phyloP scores from a whole-genome alignment of 257 asterid genomes.

The Rehmannia glutinosa region DNA sequence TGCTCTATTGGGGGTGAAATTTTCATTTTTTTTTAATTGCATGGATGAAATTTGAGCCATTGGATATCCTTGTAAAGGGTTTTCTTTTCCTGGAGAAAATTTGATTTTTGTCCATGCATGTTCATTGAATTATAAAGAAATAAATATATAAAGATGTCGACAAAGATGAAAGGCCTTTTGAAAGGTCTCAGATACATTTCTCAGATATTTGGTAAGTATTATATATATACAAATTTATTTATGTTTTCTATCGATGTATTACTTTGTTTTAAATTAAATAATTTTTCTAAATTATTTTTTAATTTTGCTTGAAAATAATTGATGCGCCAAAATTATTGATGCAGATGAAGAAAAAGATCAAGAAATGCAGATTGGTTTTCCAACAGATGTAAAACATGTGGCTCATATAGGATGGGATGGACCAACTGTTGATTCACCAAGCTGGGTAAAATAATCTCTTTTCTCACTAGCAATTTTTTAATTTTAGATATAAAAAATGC shows the following conservation, averaged over 20 bases:
- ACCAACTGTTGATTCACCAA: slow-evolving; percentile 61
- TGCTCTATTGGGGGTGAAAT: too few relatives aligned
- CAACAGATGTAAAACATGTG: slow-evolving; percentile 95
- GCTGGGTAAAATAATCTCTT: slow-evolving; percentile 51
- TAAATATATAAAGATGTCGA: slow-evolving; percentile 30
- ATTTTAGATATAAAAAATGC: too few relatives aligned
- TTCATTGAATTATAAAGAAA: neutral
- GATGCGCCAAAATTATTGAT: neutral
- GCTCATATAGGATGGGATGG: slow-evolving; percentile 95
- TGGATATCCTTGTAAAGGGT: too few relatives aligned
- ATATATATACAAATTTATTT: too few relatives aligned
- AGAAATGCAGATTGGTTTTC: slow-evolving; percentile 73
- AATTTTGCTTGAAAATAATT: neutral
- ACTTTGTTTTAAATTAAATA: neutral
- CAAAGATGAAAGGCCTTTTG: slow-evolving; percentile 77
- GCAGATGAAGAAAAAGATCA: slow-evolving; percentile 69
- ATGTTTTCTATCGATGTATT: neutral
- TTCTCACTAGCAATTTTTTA: too few relatives aligned
- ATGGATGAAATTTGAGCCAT: slow-evolving; percentile 21
- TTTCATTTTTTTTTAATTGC: neutral
- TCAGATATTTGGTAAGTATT: slow-evolving; percentile 76
- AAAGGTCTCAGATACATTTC: slow-evolving; percentile 86
- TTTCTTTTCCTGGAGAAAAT: too few relatives aligned
- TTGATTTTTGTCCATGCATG: too few relatives aligned
- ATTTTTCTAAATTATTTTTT: neutral